A percentile compares a stretch with the other conserved stretches of the same genome.
Conservation (phyloP, 768 basidiomycete genomes). For the Mycena pura region DNA sequence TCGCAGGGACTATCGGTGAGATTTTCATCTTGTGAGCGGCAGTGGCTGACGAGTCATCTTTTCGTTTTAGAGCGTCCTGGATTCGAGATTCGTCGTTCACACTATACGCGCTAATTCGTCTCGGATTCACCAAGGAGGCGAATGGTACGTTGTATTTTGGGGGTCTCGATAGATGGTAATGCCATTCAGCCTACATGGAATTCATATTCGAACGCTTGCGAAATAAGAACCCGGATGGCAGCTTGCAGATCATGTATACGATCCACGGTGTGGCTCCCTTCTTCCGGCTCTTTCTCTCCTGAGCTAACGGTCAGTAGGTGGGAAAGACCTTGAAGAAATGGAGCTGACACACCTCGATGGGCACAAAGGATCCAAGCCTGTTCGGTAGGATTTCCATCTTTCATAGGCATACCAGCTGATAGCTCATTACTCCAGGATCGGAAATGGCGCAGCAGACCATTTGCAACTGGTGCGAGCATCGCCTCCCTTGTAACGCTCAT, state of each 20-base stretch:
- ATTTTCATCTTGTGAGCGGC: constrained; percentile 7
- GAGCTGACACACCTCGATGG: constrained; percentile 89
- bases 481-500: neutral
- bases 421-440: constrained; percentile 78
- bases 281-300: neutral
- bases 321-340: constrained; percentile 82
- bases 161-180: neutral
- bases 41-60: neutral
- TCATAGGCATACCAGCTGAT: no score
- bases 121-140: constrained; percentile 94
- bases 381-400: constrained; percentile 50
- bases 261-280: constrained; percentile 70
- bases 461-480: constrained; percentile 72
- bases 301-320: constrained; percentile 44
- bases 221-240: constrained; percentile 88
- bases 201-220: constrained; percentile 87
- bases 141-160: constrained; percentile 59
- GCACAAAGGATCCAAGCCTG: constrained; percentile 84
- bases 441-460: constrained; percentile 96
- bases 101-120: constrained; percentile 89
- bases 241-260: constrained; percentile 96
- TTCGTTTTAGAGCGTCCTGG: constrained; percentile 80
- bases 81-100: constrained; percentile 98
- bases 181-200: constrained; percentile 77
- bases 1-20: constrained; percentile 73